Conservation (phyloP, 768 basidiomycete species). For the Phaeotremella skinneri region DNA sequence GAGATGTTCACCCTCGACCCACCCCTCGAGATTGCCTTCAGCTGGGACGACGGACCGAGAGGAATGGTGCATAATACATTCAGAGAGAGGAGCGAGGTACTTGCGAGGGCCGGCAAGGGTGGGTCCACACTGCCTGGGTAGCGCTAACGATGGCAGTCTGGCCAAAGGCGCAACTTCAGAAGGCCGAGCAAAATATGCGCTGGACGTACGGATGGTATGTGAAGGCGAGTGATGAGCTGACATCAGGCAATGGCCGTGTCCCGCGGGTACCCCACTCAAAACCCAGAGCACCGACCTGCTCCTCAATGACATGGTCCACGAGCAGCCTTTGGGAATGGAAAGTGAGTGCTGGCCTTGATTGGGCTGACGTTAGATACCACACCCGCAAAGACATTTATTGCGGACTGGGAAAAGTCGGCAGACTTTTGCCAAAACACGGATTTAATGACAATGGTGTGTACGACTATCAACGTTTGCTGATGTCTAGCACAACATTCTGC, state of each 20-base stretch:
- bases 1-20: conserved; percentile 31
- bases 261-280: conserved; percentile 33
- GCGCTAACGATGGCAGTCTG: conserved; percentile 17
- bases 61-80: conserved; percentile 34
- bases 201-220: conserved; percentile 44
- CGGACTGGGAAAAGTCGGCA: conserved; percentile 31
- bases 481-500: conserved; percentile 30
- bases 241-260: conserved; percentile 38
- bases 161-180: conserved; percentile 32
- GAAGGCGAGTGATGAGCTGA: background rate
- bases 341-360: conserved; percentile 2
- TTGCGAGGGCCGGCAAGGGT: conserved; percentile 33
- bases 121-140: background rate
- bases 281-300: conserved; percentile 36
- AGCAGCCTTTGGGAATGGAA: background rate
- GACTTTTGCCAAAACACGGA: conserved; percentile 39
- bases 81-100: conserved; percentile 28
- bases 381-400: conserved; percentile 31
- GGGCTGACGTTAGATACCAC: background rate
- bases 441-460: conserved; percentile 31
- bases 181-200: conserved; percentile 39
- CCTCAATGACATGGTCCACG: conserved; percentile 27
- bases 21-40: conserved; percentile 35
- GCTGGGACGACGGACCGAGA: conserved; percentile 32
- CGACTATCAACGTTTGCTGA: background rate